Percentiles rank a stretch among this genome's conserved stretches.
These are phyloP conservation scores for Vanderwaltozyma yarrowii DNA, from an alignment of 805 yeast genomes.

Conservation along the genomic window DNA sequence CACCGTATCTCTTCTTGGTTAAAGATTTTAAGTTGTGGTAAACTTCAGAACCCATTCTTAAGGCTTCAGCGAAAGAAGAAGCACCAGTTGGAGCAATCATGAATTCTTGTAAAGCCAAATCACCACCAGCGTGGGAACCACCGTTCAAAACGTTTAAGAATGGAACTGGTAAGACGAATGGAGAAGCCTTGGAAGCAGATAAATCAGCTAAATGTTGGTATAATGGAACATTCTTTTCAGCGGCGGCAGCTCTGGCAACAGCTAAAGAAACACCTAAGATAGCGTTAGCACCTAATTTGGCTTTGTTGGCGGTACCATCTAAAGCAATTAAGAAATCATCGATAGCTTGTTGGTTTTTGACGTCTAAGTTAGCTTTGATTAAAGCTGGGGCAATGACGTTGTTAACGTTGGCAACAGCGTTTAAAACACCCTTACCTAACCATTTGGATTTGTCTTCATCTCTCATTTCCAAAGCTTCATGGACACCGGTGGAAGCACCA, in stretches of 20 bases:
- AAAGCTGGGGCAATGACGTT: slow-evolving; percentile 91
- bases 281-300: slow-evolving; percentile 98
- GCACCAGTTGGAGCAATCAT: slow-evolving; percentile 97
- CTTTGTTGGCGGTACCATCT: slow-evolving; percentile 97
- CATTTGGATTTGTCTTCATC: slow-evolving; percentile 96
- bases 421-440: slow-evolving; percentile 97
- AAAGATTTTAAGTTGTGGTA: slow-evolving; percentile 92
- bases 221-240: slow-evolving; percentile 86
- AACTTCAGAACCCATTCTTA: slow-evolving; percentile 95
- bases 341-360: slow-evolving; percentile 74
- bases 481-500: slow-evolving; percentile 99
- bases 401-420: slow-evolving; percentile 96
- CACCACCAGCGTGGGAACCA: slow-evolving; percentile 99
- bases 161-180: slow-evolving; percentile 96
- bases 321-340: slow-evolving; percentile 78
- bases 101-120: slow-evolving; percentile 97
- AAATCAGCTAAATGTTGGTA: slow-evolving; percentile 84
- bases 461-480: slow-evolving; percentile 97
- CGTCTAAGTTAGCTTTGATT: slow-evolving; percentile 68
- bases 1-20: slow-evolving; percentile 93
- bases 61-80: slow-evolving; percentile 82
- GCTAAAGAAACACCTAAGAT: slow-evolving; percentile 96
- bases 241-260: slow-evolving; percentile 97
- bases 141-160: slow-evolving; percentile 99
- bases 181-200: slow-evolving; percentile 57